Evolutionary conservation across 352 stramenopile genomes (phyloP), one percentile per base, ranked within the genome.

Genomic region (Elongisporangium prolatum): DNA sequence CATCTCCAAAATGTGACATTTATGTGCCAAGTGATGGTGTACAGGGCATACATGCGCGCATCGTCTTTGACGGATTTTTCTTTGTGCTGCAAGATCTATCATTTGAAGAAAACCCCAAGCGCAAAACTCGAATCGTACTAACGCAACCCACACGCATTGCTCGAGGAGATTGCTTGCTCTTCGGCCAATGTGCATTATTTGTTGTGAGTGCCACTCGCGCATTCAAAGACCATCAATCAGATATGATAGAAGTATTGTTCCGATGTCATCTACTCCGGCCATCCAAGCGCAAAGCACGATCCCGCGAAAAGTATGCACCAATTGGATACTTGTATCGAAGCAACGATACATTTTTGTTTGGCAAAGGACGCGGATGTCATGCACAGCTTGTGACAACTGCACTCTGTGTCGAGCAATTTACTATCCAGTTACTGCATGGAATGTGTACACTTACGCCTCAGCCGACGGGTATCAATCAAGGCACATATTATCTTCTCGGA

Each of bases 41-140:
- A 8, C 72, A 73, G 49, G 64, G 59, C 4, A 72, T 89, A 2
- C 81, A 91, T 59, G 71, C 81, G 25, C 69, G 79, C 21, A 88
- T 91, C 51, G 48, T 63, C 0, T 88, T 89, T 49, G 79, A 91
- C 25, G 79, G 79, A 2, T 61, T 63, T 17, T 85, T 79, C n/a
- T 91, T 86, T 54, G 59, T 91, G 47, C 61, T 91, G 8, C 73
- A 91, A 56, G 81, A 91, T 24, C 60, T 91, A 17, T 88, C 79
- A 7, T 89, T 91, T 56, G 77, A 91, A 48, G 68, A 72, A 1
- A 84, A 88, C 18, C 73, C 72, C 44, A 61, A 57, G 17, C 69
- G 65, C 16, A 77, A 85, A 59, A 89, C 79, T 0, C 79, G 81
- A 17, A 69, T 91, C 0, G 50, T 70, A 50, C 64, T 89, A 4